Conservation (phyloP, 768 basidiomycete species). For the Trametopsis cervina region DNA sequence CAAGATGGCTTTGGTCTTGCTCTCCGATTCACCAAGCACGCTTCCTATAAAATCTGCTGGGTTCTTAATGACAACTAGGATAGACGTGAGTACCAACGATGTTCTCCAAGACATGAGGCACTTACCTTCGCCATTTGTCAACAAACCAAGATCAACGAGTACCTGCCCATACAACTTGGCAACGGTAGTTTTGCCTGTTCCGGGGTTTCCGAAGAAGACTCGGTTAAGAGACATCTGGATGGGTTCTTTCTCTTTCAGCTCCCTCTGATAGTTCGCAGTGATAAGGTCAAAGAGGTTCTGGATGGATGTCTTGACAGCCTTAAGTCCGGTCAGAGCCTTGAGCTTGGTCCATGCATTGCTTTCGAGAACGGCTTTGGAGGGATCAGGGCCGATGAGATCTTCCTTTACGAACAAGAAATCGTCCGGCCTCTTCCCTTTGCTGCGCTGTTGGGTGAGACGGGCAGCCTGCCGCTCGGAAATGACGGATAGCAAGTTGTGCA, state of each 20-base stretch:
- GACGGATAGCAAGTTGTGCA: constrained; percentile 41
- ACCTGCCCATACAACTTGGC: constrained; percentile 62
- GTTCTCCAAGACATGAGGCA: constrained; percentile 17
- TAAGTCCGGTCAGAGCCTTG: constrained; percentile 47
- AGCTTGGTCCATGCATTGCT: constrained; percentile 47
- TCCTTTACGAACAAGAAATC: constrained; percentile 46
- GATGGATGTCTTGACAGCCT: constrained; percentile 49
- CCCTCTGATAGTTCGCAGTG: constrained; percentile 51
- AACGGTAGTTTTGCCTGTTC: constrained; percentile 68
- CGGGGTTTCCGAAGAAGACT: constrained; percentile 61
- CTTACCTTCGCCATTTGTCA: constrained; percentile 69
- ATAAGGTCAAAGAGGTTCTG: constrained; percentile 38
- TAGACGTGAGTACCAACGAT: neutral
- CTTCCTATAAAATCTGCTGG: constrained; percentile 64
- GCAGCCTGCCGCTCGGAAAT: constrained; percentile 48
- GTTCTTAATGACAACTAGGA: constrained; percentile 51
- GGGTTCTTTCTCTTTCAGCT: constrained; percentile 48
- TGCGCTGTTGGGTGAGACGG: constrained; percentile 37
- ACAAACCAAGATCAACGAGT: constrained; percentile 49
- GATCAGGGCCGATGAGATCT: constrained; percentile 63
- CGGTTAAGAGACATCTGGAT: constrained; percentile 52
- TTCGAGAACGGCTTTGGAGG: constrained; percentile 37
- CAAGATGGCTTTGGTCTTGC: constrained; percentile 57
- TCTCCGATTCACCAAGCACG: constrained; percentile 53
- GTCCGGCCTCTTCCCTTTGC: constrained; percentile 31